Conservation (phyloP, 768 basidiomycete species). For the Trametes maxima region DNA sequence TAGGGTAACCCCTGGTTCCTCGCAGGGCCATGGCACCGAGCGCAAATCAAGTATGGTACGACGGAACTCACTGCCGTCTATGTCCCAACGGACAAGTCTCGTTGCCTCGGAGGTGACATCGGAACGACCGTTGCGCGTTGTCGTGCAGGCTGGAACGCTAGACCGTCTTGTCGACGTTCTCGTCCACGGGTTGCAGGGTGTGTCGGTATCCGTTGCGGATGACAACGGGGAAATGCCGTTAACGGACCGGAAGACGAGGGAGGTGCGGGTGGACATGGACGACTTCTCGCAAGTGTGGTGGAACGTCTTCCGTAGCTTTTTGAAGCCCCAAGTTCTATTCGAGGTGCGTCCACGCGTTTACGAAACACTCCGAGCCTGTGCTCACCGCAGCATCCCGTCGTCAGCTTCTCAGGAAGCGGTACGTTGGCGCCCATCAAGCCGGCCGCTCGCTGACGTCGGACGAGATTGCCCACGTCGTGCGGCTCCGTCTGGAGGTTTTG, state of each 20-base stretch:
- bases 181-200: slow-evolving; percentile 73
- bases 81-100: slow-evolving; percentile 63
- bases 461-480: slow-evolving; percentile 53
- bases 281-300: slow-evolving; percentile 84
- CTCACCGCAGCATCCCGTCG: slow-evolving; percentile 10
- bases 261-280: slow-evolving; percentile 67
- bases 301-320: slow-evolving; percentile 80
- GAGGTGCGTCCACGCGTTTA: slow-evolving; percentile 54
- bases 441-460: slow-evolving; percentile 44
- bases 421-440: slow-evolving; percentile 52
- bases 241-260: slow-evolving; percentile 70
- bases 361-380: background rate
- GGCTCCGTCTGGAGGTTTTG: slow-evolving; percentile 62
- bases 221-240: slow-evolving; percentile 87
- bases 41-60: slow-evolving; percentile 77
- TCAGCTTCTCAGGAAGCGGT: slow-evolving; percentile 78
- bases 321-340: slow-evolving; percentile 80
- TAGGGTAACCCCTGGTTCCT: slow-evolving; percentile 69
- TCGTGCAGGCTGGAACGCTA: slow-evolving; percentile 79
- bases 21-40: slow-evolving; percentile 59
- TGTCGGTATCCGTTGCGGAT: slow-evolving; percentile 81
- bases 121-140: slow-evolving; percentile 72
- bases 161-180: slow-evolving; percentile 74
- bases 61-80: slow-evolving; percentile 77
- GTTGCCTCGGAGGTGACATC: slow-evolving; percentile 63